A percentile compares a stretch with the other conserved stretches of the same genome.
Evolutionary conservation across 257 asterid species (phyloP).

Genomic region (Apocynum venetum): DNA sequence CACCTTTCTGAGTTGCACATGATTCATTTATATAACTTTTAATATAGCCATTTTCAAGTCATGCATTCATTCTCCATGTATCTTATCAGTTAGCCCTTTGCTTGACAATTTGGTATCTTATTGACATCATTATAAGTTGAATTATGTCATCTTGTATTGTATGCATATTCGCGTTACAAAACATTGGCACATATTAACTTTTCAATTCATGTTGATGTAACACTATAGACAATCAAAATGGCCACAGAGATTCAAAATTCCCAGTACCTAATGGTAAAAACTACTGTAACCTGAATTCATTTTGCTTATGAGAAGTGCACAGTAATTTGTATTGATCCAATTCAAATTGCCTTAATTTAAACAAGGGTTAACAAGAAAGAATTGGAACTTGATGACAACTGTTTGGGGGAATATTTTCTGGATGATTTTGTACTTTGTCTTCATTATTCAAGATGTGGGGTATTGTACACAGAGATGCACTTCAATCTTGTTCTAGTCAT

Average conservation of each 20-base stretch:
- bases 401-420: background rate
- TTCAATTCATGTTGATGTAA: background rate
- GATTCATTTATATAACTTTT: too few relatives aligned
- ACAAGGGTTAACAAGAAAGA: background rate
- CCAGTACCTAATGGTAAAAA: background rate
- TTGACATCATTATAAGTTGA: too few relatives aligned
- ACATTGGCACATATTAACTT: background rate
- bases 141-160: too few relatives aligned
- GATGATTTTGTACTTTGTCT: slow-evolving; percentile 12
- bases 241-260: background rate
- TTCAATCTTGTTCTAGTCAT: slow-evolving; percentile 1
- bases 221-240: background rate
- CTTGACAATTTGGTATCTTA: too few relatives aligned
- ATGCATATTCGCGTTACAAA: background rate
- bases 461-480: slow-evolving; percentile 19
- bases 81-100: too few relatives aligned
- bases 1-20: background rate
- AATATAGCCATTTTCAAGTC: background rate
- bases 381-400: background rate
- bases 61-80: too few relatives aligned
- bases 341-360: background rate
- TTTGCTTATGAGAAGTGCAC: background rate
- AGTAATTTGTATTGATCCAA: background rate
- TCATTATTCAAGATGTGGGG: slow-evolving; percentile 11
- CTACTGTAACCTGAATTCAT: background rate